phyloP scores from a whole-genome alignment of 345 rosid genomes.

The Crucihimalaya himalaica region DNA sequence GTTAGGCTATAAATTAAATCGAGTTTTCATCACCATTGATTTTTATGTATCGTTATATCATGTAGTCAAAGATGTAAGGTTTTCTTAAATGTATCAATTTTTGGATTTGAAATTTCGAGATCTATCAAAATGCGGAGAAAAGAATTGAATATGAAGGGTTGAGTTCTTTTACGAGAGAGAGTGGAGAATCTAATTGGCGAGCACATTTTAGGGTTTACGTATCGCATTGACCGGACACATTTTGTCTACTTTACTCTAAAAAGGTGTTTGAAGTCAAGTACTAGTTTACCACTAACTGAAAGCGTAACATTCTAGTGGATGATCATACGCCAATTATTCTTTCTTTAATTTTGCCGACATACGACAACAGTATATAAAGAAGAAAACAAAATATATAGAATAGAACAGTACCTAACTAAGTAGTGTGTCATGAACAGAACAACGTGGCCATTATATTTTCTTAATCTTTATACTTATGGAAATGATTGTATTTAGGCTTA shows the following conservation, averaged over 20 bases:
- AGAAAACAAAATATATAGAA: slow-evolving; percentile 11
- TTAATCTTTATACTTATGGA: slow-evolving; percentile 18
- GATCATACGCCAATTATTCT: background rate
- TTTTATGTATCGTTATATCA: background rate
- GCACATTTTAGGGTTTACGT: slow-evolving; percentile 12
- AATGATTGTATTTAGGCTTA: slow-evolving; percentile 14
- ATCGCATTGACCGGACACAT: background rate
- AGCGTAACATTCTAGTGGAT: background rate
- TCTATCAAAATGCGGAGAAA: slow-evolving; percentile 2
- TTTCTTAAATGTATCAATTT: background rate
- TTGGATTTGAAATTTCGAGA: background rate
- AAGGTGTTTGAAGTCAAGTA: background rate
- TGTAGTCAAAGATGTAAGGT: background rate
- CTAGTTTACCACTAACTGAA: background rate
- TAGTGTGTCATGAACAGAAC: background rate
- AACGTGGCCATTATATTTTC: slow-evolving; percentile 27
- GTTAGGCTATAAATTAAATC: background rate
- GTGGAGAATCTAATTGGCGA: background rate
- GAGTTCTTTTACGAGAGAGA: background rate
- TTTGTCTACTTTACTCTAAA: background rate
- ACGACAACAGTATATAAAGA: background rate
- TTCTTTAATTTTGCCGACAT: slow-evolving; percentile 7
- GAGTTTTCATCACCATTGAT: background rate
- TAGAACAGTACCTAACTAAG: background rate
- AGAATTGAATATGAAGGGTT: background rate